Conservation (phyloP, 75 land plant genomes). For the Selaginella tamariscina region DNA sequence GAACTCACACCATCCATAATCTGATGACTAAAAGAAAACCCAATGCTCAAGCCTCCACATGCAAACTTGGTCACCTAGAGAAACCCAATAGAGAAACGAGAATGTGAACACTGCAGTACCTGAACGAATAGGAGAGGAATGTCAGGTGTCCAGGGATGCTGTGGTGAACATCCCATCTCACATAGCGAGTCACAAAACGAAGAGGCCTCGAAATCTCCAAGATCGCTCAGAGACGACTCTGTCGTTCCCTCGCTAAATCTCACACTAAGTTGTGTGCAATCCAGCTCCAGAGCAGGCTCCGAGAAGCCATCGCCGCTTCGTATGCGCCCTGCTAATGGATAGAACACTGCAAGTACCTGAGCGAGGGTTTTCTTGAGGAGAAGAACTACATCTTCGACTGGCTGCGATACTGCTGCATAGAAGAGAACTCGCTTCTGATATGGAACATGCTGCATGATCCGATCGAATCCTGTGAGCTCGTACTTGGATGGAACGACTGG, state of each 20-base stretch:
- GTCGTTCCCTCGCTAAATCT: background rate
- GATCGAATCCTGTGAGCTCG: conserved; percentile 5
- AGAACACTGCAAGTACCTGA: background rate
- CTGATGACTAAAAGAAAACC: conserved; percentile 2
- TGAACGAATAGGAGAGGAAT: background rate
- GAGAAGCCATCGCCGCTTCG: background rate
- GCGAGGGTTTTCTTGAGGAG: background rate
- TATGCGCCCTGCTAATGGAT: conserved; percentile 2
- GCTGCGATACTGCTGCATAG: background rate
- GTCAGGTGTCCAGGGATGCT: background rate
- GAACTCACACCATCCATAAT: background rate
- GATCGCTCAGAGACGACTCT: background rate
- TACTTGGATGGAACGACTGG: background rate
- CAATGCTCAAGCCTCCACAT: conserved; percentile 1
- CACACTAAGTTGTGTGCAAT: background rate
- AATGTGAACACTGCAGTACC: background rate
- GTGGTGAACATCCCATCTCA: background rate
- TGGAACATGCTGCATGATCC: background rate
- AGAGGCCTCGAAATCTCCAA: background rate
- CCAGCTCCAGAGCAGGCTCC: background rate
- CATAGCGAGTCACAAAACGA: background rate
- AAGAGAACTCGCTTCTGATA: conserved; percentile 3
- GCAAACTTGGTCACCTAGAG: conserved; percentile 4
- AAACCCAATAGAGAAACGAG: background rate
- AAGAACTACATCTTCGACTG: background rate